Conservation (phyloP, 768 basidiomycete genomes). For the Rhizopogon vinicolor region DNA sequence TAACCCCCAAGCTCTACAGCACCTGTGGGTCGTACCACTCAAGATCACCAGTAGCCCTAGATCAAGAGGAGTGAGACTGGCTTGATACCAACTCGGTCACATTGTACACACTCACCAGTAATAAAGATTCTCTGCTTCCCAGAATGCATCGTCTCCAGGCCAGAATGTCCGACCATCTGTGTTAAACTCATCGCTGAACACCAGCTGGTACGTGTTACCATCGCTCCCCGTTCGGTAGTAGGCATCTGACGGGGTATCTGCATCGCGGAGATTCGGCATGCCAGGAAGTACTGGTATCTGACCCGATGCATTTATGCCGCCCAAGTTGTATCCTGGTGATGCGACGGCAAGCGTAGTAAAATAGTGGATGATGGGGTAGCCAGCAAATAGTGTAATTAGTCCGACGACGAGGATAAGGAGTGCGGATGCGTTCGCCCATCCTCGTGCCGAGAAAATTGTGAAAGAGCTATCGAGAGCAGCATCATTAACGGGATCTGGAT, state of each 20-base stretch:
- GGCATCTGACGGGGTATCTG: slow-evolving; percentile 60
- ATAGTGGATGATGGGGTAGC: slow-evolving; percentile 78
- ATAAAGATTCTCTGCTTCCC: slow-evolving; percentile 84
- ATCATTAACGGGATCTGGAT: slow-evolving; percentile 75
- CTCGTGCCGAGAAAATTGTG: slow-evolving; percentile 74
- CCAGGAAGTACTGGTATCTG: slow-evolving; percentile 78
- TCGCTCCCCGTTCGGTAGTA: slow-evolving; percentile 62
- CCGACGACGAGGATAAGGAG: slow-evolving; percentile 64
- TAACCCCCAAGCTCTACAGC: slow-evolving; percentile 14
- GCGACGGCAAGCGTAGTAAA: slow-evolving; percentile 27
- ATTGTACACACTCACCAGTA: slow-evolving; percentile 54
- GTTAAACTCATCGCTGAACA: slow-evolving; percentile 88
- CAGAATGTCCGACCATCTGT: slow-evolving; percentile 67
- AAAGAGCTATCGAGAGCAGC: slow-evolving; percentile 55
- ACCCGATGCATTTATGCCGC: slow-evolving; percentile 75
- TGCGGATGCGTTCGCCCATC: slow-evolving; percentile 76
- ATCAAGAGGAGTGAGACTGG: not conserved
- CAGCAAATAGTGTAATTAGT: slow-evolving; percentile 78
- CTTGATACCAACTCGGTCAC: not conserved
- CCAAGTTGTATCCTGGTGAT: slow-evolving; percentile 73
- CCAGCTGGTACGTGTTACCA: slow-evolving; percentile 74
- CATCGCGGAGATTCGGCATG: slow-evolving; percentile 70
- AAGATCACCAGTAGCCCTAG: slow-evolving; percentile 62
- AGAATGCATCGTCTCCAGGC: slow-evolving; percentile 78
- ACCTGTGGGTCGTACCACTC: slow-evolving; percentile 84